Percentiles rank a stretch among this genome's conserved stretches.
Conservation (phyloP, 345 rosid genomes). For the Punica granatum region DNA sequence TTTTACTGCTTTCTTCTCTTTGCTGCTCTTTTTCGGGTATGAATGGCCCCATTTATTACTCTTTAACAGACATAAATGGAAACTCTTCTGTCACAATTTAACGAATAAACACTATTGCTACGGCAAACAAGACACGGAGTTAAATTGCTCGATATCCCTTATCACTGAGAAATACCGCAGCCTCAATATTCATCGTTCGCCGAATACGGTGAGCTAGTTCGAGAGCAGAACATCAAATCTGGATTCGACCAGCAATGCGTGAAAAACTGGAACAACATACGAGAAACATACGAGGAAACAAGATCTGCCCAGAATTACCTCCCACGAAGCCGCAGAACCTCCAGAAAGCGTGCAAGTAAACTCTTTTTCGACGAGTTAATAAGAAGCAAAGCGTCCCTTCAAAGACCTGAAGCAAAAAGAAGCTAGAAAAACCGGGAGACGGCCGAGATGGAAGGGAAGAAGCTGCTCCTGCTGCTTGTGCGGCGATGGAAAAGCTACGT, state of each 20-base stretch:
- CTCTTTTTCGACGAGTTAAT: constrained; percentile 1
- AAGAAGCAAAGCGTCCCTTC: background rate
- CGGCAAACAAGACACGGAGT: background rate
- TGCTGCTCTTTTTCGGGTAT: background rate
- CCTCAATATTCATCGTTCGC: background rate
- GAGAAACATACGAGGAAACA: background rate
- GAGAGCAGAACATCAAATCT: constrained; percentile 1
- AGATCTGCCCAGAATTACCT: constrained; percentile 9
- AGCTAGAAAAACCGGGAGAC: background rate
- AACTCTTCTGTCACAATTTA: background rate
- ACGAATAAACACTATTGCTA: background rate
- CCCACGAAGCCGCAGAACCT: background rate
- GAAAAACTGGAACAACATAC: background rate
- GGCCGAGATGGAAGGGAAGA: background rate
- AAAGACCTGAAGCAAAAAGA: background rate
- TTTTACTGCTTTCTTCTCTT: background rate
- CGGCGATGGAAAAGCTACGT: background rate
- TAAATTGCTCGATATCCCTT: background rate
- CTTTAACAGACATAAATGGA: background rate
- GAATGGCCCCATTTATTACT: background rate
- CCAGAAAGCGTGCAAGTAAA: background rate
- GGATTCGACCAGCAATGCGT: background rate
- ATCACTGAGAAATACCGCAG: background rate
- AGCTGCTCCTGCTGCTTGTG: background rate
- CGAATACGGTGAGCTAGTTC: background rate